Base-by-base conservation (phyloP, 495 filamentous ascomycete species). In the Hapsidospora chrysogenum region DNA sequence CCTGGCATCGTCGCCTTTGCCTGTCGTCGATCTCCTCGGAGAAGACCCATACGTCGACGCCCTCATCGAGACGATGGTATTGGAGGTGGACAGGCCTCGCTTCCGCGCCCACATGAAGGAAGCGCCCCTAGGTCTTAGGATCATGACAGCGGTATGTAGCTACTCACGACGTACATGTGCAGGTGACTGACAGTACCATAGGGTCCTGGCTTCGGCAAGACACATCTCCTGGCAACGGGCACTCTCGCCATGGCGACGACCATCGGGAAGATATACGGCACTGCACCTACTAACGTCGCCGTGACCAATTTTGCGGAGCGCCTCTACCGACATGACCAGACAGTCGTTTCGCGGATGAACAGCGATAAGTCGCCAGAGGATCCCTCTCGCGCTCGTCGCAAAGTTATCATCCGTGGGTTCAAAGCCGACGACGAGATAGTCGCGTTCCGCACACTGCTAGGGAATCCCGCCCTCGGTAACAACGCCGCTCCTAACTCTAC, bases 161-260 rank as follows among this genome's bases (percentile, higher is more conserved):
- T 17, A 4, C 4, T 32, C 3, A 5, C 3, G n/a, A n/a, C n/a
- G n/a, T n/a, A n/a, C n/a, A n/a, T n/a, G n/a, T n/a, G n/a, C n/a
- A n/a, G n/a, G n/a, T 25, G 17, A 17, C 35, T 41, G 32, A 40
- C 31, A 4, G 9, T 18, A 1, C 19, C 11, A 2, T 16, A 41
- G 39, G 34, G 34, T 3, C 25, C 39, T 23, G 39, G 39, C 3
- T 41, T 37, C 13, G 39, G 39, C 17, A 41, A 41, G 21, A 41
- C 39, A 17, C 31, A 26, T 1, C 18, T 17, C 0, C 27, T 41
- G 3, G 17, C 39, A 0, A 16, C 14, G 2, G 35, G 6, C 6
- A 29, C 39, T 8, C 27, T 41, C 18, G 14, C 18, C 3, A 37
- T 41, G 39, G n/a, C 26, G 17, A 30, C 23, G 10, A 10, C 1